Conservation (phyloP, 2,329 filamentous ascomycete species). For the Ophiosphaerella herpotricha region DNA sequence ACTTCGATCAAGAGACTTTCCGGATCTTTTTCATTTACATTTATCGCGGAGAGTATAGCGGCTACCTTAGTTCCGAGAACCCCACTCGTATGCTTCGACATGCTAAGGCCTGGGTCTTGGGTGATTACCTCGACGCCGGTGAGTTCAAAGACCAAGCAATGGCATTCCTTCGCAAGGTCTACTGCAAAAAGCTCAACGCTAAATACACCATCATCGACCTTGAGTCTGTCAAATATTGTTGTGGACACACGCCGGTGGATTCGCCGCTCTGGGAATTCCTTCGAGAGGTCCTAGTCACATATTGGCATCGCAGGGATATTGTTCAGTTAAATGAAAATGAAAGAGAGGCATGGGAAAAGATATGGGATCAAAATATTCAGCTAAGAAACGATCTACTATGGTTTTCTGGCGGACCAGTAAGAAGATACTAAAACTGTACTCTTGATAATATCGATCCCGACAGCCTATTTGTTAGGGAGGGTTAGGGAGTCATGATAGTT, state of each 20-base stretch:
- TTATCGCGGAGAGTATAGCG: neutral
- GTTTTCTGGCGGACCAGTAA: neutral
- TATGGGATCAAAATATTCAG: neutral
- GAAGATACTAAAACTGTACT: too few species aligned
- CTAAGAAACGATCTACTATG: neutral
- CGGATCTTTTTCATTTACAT: slow-evolving; percentile 10
- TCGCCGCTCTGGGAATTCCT: neutral
- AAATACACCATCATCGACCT: neutral
- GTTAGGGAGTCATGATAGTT: too few species aligned
- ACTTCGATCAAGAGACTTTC: slow-evolving; percentile 7
- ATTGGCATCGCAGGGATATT: neutral
- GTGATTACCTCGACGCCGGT: slow-evolving; percentile 10
- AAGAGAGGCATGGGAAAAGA: neutral
- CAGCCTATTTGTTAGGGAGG: too few species aligned
- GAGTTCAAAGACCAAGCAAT: slow-evolving; percentile 8
- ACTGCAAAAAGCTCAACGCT: neutral
- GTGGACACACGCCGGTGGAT: neutral
- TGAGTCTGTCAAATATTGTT: neutral
- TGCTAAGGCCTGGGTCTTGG: slow-evolving; percentile 11
- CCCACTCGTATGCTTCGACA: neutral
- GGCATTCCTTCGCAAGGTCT: neutral
- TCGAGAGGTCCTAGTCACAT: neutral
- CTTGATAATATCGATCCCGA: too few species aligned
- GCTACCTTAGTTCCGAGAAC: neutral
- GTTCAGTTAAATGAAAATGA: neutral